Percentiles rank a stretch among this genome's conserved stretches.
Conservation (phyloP, 2,329 filamentous ascomycete species). For the Fusarium sp. region DNA sequence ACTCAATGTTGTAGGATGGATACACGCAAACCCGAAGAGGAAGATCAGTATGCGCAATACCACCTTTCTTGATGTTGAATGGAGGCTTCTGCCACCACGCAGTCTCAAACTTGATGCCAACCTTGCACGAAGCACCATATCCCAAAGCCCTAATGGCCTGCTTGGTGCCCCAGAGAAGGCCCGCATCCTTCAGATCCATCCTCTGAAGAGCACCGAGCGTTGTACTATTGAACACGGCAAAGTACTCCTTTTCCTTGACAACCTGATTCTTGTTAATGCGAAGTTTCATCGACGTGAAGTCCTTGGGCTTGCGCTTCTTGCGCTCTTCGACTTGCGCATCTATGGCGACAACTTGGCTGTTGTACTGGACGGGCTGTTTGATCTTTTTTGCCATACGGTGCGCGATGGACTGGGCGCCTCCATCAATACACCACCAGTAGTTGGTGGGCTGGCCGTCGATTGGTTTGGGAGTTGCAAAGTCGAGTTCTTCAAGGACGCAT, state of each 20-base stretch:
- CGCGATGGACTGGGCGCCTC: conserved; percentile 23
- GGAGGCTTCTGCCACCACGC: conserved; percentile 38
- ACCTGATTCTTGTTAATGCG: neutral
- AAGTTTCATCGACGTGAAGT: conserved; percentile 7
- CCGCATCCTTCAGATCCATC: conserved; percentile 37
- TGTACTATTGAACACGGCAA: conserved; percentile 32
- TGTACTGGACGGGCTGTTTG: conserved; percentile 2
- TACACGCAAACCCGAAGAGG: conserved; percentile 47
- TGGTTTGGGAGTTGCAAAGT: conserved; percentile 7
- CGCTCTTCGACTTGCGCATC: neutral
- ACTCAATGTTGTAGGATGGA: conserved; percentile 43
- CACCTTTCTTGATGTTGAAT: conserved; percentile 14
- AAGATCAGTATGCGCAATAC: conserved; percentile 38
- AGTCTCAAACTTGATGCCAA: conserved; percentile 48
- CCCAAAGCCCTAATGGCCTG: conserved; percentile 44
- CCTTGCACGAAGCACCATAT: conserved; percentile 44
- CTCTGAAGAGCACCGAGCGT: conserved; percentile 27
- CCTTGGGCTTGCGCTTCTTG: neutral
- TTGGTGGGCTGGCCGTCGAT: neutral
- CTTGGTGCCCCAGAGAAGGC: conserved; percentile 42
- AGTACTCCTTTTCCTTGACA: conserved; percentile 17
- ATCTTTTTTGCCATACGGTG: conserved; percentile 16
- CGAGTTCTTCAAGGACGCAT: conserved; percentile 31
- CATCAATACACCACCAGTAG: conserved; percentile 35
- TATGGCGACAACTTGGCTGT: conserved; percentile 26